Evolutionary conservation across 1,284 basidiomycete species (phyloP).

Genomic region (Cryptococcus sp.): DNA sequence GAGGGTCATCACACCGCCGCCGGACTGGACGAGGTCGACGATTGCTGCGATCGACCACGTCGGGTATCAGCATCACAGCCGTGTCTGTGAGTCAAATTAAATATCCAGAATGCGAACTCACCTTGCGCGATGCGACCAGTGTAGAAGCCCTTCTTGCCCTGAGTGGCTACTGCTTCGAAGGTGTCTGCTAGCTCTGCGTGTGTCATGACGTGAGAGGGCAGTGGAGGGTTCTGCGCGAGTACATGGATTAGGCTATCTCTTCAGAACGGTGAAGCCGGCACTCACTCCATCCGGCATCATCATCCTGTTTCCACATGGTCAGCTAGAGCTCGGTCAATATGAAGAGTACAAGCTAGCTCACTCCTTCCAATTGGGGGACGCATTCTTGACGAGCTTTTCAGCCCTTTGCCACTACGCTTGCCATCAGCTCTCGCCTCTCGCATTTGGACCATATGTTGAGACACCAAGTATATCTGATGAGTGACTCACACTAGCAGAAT

Average conservation of each 20-base stretch:
- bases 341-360: constrained; percentile 21
- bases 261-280: not conserved
- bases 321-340: not conserved
- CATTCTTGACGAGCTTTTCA: constrained; percentile 73
- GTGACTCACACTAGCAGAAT: constrained; percentile 53
- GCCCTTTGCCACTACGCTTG: constrained; percentile 68
- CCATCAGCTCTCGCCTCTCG: not conserved
- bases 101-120: not conserved
- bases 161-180: constrained; percentile 73
- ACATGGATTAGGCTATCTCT: not conserved
- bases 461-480: constrained; percentile 56
- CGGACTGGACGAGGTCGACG: constrained; percentile 72
- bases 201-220: constrained; percentile 73
- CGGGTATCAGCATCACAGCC: no score
- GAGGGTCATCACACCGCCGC: constrained; percentile 87
- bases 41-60: constrained; percentile 57
- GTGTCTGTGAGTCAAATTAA: no score
- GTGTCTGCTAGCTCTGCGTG: constrained; percentile 80
- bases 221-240: constrained; percentile 37
- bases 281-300: constrained; percentile 48
- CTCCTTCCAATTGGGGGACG: constrained; percentile 74
- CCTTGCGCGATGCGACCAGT: constrained; percentile 81
- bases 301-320: constrained; percentile 36
- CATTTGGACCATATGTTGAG: not conserved
- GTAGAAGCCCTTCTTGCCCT: constrained; percentile 91